Base-by-base conservation (phyloP, 148 eudicot species). In the Rhododendron mucronatum region DNA sequence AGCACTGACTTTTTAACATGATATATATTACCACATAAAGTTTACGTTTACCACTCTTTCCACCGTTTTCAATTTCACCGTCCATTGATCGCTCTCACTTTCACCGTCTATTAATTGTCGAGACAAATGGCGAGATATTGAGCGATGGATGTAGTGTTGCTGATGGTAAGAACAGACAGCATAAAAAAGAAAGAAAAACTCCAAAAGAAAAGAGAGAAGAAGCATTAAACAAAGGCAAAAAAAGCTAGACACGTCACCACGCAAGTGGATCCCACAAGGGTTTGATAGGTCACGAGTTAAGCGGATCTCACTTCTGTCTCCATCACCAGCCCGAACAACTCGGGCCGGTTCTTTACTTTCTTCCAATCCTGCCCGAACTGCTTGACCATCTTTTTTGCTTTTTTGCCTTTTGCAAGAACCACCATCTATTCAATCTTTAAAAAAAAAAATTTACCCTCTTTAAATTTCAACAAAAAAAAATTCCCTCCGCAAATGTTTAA, bases 351-450 rank as follows among this genome's bases (percentile, higher is more conserved):
- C 75, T 81, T 21, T 26, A 26, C 50, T n/a, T 55, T 35, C 88
- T 26, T 80, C 23, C 87, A 44, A 63, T 69, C 28, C 88, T 69
- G 85, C 63, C 80, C 53, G 16, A 69, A 73, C 82, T 82, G 85
- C 83, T 84, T 69, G 21, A 30, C 26, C 82, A 39, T 18, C 26
- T 37, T 51, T 51, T 47, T 59, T 53, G 15, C 41, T 39, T 6
- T 26, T 67, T 67, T 21, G 45, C 59, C 12, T n/a, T 21, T 37
- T 47, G 55, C 65, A 44, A 63, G 15, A 20, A 81, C 83, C 33
- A 30, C 71, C 71, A 12, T 65, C 71, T 10, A 5, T 67, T 11
- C 5, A 21, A 23, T 21, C 7, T 57, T 57, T 5, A 5, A 57
- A 55, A 41, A 35, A 1, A 35, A 35, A 35, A 35, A 35, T 35